These are phyloP conservation scores for Strobilomyces echinocephalus DNA, from an alignment of 768 basidiomycete genomes.

Conservation along the genomic window DNA sequence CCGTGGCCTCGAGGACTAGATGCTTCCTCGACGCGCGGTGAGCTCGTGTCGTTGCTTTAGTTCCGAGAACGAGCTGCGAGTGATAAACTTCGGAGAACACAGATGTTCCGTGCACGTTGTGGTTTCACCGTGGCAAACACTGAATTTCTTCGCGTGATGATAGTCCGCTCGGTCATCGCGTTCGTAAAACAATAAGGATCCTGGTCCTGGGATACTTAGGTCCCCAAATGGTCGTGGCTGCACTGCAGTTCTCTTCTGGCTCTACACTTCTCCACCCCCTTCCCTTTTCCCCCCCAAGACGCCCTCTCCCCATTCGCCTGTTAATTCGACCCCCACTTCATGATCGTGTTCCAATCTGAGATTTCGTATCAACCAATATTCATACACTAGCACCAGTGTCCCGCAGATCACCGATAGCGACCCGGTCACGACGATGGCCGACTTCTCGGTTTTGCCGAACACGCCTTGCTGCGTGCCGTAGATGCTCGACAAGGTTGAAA, in stretches of 20 bases:
- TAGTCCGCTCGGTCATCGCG: neutral
- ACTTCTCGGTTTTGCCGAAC: conserved; percentile 39
- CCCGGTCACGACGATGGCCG: conserved; percentile 47
- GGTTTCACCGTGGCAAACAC: neutral
- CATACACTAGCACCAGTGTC: conserved; percentile 37
- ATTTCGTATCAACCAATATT: conserved; percentile 40
- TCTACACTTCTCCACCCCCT: neutral
- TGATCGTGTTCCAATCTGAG: conserved; percentile 41
- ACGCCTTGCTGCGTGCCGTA: conserved; percentile 46
- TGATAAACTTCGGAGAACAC: conserved; percentile 3
- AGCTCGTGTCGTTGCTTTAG: conserved; percentile 15
- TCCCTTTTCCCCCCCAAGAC: conserved; percentile 17
- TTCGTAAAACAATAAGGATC: neutral
- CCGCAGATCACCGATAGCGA: conserved; percentile 39
- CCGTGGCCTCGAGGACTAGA: conserved; percentile 19
- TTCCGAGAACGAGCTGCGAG: conserved; percentile 5
- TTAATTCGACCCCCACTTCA: conserved; percentile 37
- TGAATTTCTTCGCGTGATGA: neutral
- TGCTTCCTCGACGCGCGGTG: conserved; percentile 10
- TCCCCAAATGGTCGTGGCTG: neutral
- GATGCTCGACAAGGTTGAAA: conserved; percentile 50
- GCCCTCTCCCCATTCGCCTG: conserved; percentile 45
- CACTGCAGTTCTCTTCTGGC: neutral
- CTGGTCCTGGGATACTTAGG: too few relatives aligned
- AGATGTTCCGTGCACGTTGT: conserved; percentile 1